Percentiles rank a stretch among this genome's conserved stretches.
Conservation (phyloP, 1,139 yeast genomes). For the Eremothecium cymbalariae region DNA sequence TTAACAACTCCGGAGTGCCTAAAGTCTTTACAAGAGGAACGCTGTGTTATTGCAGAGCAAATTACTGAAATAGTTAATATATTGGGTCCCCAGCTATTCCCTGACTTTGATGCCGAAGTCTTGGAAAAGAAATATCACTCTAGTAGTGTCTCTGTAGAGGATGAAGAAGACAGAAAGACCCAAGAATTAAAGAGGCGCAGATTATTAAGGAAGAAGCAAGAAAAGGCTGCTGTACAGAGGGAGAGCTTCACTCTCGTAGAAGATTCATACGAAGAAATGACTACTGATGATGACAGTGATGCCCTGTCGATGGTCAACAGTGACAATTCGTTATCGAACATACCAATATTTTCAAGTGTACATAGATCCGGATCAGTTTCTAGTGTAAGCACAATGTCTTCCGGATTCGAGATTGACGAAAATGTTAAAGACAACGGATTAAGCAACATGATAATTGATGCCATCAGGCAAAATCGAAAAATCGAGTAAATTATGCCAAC, state of each 20-base stretch:
- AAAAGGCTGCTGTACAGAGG: slow-evolving; percentile 7
- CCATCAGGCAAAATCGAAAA: slow-evolving; percentile 22
- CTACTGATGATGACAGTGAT: slow-evolving; percentile 23
- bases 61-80: slow-evolving; percentile 63
- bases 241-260: slow-evolving; percentile 6
- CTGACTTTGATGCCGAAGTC: slow-evolving; percentile 59
- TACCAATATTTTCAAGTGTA: slow-evolving; percentile 26
- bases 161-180: slow-evolving; percentile 19
- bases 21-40: slow-evolving; percentile 44
- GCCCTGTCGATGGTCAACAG: slow-evolving; percentile 30
- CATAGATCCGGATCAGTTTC: slow-evolving; percentile 16
- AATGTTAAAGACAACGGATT: slow-evolving; percentile 13
- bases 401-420: slow-evolving; percentile 19
- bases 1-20: slow-evolving; percentile 50
- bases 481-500: slow-evolving; percentile 4
- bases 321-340: slow-evolving; percentile 30
- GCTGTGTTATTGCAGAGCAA: slow-evolving; percentile 47
- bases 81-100: slow-evolving; percentile 70
- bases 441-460: slow-evolving; percentile 22
- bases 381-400: slow-evolving; percentile 14
- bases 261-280: slow-evolving; percentile 3
- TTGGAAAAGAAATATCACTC: slow-evolving; percentile 35
- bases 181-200: slow-evolving; percentile 29
- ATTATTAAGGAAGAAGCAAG: slow-evolving; percentile 20
- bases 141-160: slow-evolving; percentile 9